Evolutionary conservation across 208 protist species (phyloP).

Genomic region (Acanthamoeba divionensis): DNA sequence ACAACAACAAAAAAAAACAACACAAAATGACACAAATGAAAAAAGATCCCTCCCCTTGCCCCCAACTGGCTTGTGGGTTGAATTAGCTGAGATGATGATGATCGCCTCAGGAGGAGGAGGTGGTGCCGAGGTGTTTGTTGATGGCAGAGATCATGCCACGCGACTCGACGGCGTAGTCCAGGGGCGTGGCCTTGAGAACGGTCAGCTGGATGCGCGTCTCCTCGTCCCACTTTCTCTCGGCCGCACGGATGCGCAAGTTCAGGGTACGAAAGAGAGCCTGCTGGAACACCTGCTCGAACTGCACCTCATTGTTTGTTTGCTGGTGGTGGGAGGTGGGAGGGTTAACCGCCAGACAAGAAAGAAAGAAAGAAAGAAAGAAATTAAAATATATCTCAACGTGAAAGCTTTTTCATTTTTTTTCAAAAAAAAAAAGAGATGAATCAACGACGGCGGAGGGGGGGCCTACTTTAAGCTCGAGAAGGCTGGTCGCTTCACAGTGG

Average conservation of each 20-base stretch:
- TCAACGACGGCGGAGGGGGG: too few species aligned
- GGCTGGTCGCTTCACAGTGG: too few species aligned
- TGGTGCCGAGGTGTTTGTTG: not conserved
- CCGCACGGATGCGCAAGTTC: conserved; percentile 46
- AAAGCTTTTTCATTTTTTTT: too few species aligned
- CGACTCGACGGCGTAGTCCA: conserved; percentile 58
- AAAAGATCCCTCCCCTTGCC: too few species aligned
- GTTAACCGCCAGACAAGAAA: not conserved
- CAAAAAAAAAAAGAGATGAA: too few species aligned
- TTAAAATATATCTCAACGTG: not conserved
- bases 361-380: not conserved
- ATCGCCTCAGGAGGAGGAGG: too few species aligned
- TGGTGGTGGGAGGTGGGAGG: not conserved
- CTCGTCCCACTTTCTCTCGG: conserved; percentile 44
- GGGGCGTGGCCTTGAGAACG: conserved; percentile 37
- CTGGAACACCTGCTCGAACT: conserved; percentile 54
- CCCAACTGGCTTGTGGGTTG: too few species aligned
- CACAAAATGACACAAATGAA: too few species aligned
- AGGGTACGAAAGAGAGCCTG: conserved; percentile 36
- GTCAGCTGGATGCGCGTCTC: conserved; percentile 58
- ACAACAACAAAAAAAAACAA: too few species aligned
- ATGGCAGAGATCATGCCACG: not conserved
- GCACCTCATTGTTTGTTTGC: not conserved
- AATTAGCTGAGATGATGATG: too few species aligned
- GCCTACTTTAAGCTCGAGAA: too few species aligned